Conservation (phyloP, 306 rosid genomes). For the Calophaca sinica region DNA sequence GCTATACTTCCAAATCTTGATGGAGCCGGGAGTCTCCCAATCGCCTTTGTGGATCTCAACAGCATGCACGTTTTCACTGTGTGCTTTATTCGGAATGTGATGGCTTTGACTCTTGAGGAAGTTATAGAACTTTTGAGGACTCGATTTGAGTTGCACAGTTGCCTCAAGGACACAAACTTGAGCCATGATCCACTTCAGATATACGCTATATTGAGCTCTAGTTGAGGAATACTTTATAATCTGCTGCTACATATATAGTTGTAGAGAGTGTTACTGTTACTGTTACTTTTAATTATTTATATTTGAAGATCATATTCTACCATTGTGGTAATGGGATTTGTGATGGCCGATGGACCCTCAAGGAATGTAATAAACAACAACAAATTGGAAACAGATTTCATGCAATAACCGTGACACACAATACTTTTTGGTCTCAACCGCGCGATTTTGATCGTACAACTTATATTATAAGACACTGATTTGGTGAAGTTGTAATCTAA, state of each 20-base stretch:
- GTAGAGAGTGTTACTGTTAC: background rate
- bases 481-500: no score
- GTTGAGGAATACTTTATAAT: background rate
- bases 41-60: constrained; percentile 44
- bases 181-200: background rate
- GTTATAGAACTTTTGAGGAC: constrained; percentile 41
- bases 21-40: constrained; percentile 41
- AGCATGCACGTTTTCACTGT: constrained; percentile 36
- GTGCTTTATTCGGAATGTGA: constrained; percentile 32
- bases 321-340: no score
- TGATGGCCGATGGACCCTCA: no score
- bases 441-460: no score
- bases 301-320: background rate
- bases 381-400: no score
- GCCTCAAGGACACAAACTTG: constrained; percentile 41
- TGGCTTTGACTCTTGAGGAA: constrained; percentile 42
- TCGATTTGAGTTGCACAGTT: constrained; percentile 37
- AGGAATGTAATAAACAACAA: no score
- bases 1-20: constrained; percentile 44
- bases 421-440: no score
- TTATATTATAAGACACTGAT: no score
- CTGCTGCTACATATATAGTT: background rate
- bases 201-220: background rate
- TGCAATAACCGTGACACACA: no score
- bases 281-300: background rate